These are phyloP conservation scores for Suillus luteus DNA, from an alignment of 768 basidiomycete genomes.

Conservation along the genomic window DNA sequence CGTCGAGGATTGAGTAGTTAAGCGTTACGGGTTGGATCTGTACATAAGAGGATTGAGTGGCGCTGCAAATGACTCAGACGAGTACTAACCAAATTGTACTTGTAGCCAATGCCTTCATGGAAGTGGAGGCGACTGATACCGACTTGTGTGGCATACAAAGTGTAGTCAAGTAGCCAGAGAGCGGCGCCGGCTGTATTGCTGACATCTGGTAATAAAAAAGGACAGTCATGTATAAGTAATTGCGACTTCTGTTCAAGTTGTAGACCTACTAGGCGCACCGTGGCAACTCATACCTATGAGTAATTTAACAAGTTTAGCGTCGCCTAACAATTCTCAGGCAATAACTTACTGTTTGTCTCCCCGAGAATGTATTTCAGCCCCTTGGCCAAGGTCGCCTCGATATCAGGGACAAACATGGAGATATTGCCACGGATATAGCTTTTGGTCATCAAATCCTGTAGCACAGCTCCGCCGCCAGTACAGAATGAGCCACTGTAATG, in stretches of 20 bases:
- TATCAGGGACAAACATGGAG: conserved; percentile 51
- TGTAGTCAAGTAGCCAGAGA: conserved; percentile 68
- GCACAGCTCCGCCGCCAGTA: conserved; percentile 48
- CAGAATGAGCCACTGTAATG: conserved; percentile 64
- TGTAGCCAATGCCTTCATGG: conserved; percentile 71
- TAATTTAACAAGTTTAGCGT: not conserved
- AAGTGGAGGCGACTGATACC: conserved; percentile 59
- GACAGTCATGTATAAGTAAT: conserved; percentile 5
- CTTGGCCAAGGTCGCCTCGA: conserved; percentile 45
- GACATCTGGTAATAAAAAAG: conserved; percentile 41
- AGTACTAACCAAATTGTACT: conserved; percentile 58
- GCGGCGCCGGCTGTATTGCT: conserved; percentile 73
- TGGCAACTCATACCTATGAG: conserved; percentile 37
- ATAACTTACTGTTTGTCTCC: conserved; percentile 57
- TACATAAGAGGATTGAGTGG: not conserved
- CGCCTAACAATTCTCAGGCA: conserved; percentile 5
- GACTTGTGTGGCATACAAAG: conserved; percentile 56
- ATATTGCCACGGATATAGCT: conserved; percentile 58
- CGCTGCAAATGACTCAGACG: not conserved
- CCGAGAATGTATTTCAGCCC: conserved; percentile 63
- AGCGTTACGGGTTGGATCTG: conserved; percentile 67
- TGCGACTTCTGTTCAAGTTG: not conserved
- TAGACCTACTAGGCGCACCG: conserved; percentile 33
- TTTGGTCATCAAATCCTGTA: conserved; percentile 71
- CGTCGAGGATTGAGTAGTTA: conserved; percentile 59